Evolutionary conservation across 768 basidiomycete species (phyloP).

Genomic region (Guyanaporus albipodus): DNA sequence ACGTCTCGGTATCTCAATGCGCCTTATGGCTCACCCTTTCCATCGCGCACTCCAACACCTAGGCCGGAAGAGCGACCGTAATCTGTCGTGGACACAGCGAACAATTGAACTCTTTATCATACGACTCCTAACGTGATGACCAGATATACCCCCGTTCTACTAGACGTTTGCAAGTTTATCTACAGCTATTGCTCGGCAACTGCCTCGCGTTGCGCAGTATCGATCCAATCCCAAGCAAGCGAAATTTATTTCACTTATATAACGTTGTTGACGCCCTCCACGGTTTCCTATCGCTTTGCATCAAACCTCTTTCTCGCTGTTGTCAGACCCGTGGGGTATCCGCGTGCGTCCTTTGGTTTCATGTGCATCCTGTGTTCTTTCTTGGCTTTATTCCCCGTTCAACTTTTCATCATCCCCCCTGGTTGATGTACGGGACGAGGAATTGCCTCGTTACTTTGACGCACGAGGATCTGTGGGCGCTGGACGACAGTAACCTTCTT

Average conservation of each 20-base stretch:
- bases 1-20: conserved; percentile 46
- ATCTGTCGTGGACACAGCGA: conserved; percentile 12
- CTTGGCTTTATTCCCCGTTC: conserved; percentile 20
- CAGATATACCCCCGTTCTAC: conserved; percentile 32
- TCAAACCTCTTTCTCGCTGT: conserved; percentile 13
- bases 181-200: conserved; percentile 34
- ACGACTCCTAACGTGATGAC: conserved; percentile 34
- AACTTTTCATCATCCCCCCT: conserved; percentile 3
- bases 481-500: conserved; percentile 19
- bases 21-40: conserved; percentile 48
- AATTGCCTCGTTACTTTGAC: conserved; percentile 11
- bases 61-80: conserved; percentile 32
- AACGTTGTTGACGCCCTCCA: conserved; percentile 29
- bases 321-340: conserved; percentile 12
- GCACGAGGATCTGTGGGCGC: conserved; percentile 16
- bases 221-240: conserved; percentile 25
- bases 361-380: conserved; percentile 22
- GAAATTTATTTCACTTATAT: conserved; percentile 35
- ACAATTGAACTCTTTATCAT: conserved; percentile 26
- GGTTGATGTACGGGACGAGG: conserved; percentile 18
- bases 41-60: conserved; percentile 47
- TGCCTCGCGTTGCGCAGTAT: conserved; percentile 21
- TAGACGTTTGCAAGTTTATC: conserved; percentile 32
- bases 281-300: conserved; percentile 27
- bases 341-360: conserved; percentile 18